Evolutionary conservation across 805 yeast species (phyloP).

Genomic region (Yarrowia yakushimensis): DNA sequence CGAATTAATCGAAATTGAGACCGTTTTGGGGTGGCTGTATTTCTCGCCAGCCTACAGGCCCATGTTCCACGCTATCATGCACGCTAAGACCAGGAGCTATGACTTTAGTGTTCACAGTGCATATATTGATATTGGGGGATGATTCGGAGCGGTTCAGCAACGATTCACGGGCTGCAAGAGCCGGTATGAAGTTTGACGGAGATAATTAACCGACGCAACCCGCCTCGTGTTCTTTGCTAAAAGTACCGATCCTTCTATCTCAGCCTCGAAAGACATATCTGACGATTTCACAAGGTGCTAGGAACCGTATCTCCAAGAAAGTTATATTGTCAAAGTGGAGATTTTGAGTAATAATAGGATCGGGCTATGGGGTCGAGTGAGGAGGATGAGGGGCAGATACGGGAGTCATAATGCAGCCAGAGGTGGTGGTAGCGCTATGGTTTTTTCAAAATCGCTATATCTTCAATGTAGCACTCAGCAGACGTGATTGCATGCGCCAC

Average conservation of each 20-base stretch:
- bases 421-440: not conserved
- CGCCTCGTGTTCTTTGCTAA: too few relatives aligned
- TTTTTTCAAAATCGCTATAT: not conserved
- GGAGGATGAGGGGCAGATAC: not conserved
- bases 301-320: not conserved
- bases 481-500: not conserved
- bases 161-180: too few relatives aligned
- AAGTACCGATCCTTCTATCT: too few relatives aligned
- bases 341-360: not conserved
- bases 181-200: too few relatives aligned
- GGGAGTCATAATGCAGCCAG: not conserved
- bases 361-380: not conserved
- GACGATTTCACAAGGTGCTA: not conserved
- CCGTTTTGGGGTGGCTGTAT: too few relatives aligned
- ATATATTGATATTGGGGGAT: not conserved
- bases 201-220: too few relatives aligned
- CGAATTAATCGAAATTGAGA: too few relatives aligned
- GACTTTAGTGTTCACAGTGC: not conserved
- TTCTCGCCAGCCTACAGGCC: too few relatives aligned
- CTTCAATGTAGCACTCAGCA: not conserved
- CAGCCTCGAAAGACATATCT: too few relatives aligned
- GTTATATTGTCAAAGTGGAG: conserved; percentile 5
- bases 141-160: not conserved
- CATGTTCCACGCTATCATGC: not conserved
- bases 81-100: not conserved